These are phyloP conservation scores for Hyaloscypha hepaticicola DNA, from an alignment of 495 filamentous ascomycete species.

Conservation along the genomic window DNA sequence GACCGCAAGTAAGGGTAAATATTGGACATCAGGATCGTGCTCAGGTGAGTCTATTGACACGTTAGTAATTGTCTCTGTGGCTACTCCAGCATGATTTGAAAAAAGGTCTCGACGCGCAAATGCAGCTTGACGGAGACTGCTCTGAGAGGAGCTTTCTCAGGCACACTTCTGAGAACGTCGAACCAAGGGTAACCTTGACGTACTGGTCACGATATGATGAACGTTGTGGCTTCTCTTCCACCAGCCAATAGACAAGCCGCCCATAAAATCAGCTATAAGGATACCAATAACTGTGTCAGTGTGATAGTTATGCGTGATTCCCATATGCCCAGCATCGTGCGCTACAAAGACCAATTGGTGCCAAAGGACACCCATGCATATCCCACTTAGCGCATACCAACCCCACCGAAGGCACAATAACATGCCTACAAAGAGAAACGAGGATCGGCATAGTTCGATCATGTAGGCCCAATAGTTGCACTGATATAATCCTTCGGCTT, in stretches of 20 bases:
- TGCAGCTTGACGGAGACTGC: too few relatives aligned
- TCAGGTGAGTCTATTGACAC: constrained; percentile 91
- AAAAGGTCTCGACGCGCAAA: too few relatives aligned
- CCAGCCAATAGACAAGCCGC: constrained; percentile 89
- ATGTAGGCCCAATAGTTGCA: constrained; percentile 83
- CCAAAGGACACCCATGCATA: constrained; percentile 80
- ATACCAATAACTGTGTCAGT: constrained; percentile 83
- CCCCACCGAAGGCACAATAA: constrained; percentile 61
- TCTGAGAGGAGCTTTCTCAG: too few relatives aligned
- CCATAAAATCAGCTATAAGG: constrained; percentile 82
- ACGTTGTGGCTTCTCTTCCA: constrained; percentile 98
- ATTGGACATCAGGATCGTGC: constrained; percentile 95
- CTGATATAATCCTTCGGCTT: constrained; percentile 71
- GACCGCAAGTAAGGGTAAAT: constrained; percentile 91
- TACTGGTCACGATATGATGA: constrained; percentile 95
- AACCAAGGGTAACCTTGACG: too few relatives aligned
- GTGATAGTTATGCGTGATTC: constrained; percentile 85
- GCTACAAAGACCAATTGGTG: constrained; percentile 92
- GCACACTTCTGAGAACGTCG: too few relatives aligned
- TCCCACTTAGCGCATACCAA: constrained; percentile 57
- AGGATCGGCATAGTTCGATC: constrained; percentile 70
- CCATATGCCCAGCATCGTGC: constrained; percentile 96
- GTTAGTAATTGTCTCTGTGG: too few relatives aligned
- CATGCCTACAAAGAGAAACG: constrained; percentile 58
- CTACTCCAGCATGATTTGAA: too few relatives aligned